Conservation (phyloP, 345 rosid species). For the sweet orange (Citrus sinensis) region DVS_A1.0 CM039168.1:2289001-2289500, state of each 20-base stretch:
- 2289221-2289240: background rate
- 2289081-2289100: conserved; percentile 45
- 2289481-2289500: conserved; percentile 38
- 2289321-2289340: background rate
- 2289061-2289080: conserved; percentile 59
- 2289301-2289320: background rate
- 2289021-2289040: conserved; percentile 88
- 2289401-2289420: background rate
- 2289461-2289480: conserved; percentile 19
- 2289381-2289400: background rate
- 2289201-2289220: background rate
- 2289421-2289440: background rate
- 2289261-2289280: background rate
- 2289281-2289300: background rate
- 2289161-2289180: too few relatives aligned
- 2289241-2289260: background rate
- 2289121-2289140: background rate
- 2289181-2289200: background rate
- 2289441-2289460: background rate
- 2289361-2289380: background rate
- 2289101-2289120: background rate
- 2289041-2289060: conserved; percentile 91
- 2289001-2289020: conserved; percentile 83
- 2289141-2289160: background rate
- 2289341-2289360: background rate